These are phyloP conservation scores for Lagerstroemia speciosa DNA, from an alignment of 345 rosid genomes.

Conservation along the genomic window DNA sequence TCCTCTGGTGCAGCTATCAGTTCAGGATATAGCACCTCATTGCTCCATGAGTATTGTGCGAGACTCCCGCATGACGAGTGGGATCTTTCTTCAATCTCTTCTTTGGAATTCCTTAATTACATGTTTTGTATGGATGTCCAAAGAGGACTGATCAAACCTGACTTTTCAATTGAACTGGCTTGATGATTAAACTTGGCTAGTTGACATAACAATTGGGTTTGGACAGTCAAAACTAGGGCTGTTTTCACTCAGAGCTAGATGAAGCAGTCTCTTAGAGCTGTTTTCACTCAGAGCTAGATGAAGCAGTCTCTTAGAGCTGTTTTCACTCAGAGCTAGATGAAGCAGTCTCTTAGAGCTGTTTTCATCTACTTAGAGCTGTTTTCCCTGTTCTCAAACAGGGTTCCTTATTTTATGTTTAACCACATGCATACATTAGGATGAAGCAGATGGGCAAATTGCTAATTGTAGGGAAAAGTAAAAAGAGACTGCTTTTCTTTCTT, in stretches of 20 bases:
- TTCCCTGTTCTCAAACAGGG: no score
- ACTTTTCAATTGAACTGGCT: not conserved
- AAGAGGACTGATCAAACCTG: not conserved
- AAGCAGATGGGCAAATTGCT: no score
- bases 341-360: no score
- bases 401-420: no score
- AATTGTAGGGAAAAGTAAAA: no score
- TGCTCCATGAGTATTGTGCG: conserved; percentile 74
- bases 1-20: conserved; percentile 67
- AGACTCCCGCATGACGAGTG: conserved; percentile 94
- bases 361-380: no score
- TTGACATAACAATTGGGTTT: not conserved
- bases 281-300: no score
- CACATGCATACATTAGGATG: no score
- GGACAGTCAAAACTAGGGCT: not conserved
- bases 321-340: no score
- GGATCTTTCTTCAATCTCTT: conserved; percentile 18
- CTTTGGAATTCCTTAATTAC: not conserved
- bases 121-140: not conserved
- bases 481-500: no score
- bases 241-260: not conserved
- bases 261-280: no score
- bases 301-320: no score
- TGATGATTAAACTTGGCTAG: not conserved
- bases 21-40: conserved; percentile 75